phyloP scores from a whole-genome alignment of 495 filamentous ascomycete genomes.

The Neurospora pannonica region DNA sequence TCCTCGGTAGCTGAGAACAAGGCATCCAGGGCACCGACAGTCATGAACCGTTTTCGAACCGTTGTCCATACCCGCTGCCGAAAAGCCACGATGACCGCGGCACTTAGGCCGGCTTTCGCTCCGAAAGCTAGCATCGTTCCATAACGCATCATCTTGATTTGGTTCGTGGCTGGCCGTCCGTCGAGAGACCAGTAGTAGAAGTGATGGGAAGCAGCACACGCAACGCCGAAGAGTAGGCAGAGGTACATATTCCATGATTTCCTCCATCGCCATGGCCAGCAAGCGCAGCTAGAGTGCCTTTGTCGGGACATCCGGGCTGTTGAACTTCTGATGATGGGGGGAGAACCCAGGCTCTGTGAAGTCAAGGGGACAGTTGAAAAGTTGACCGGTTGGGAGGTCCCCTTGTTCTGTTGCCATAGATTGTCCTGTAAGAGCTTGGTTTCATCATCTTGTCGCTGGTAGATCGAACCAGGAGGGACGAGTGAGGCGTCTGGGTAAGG shows the following conservation, averaged over 20 bases:
- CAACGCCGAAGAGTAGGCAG: constrained; percentile 22
- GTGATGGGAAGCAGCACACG: constrained; percentile 27
- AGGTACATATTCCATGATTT: constrained; percentile 25
- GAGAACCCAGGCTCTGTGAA: not conserved
- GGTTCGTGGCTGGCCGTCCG: constrained; percentile 20
- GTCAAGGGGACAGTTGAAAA: not conserved
- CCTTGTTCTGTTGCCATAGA: not conserved
- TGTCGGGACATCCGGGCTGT: not conserved
- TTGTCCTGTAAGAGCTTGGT: not conserved
- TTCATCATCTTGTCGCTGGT: not conserved
- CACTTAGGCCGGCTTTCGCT: constrained; percentile 27
- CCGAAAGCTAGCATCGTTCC: constrained; percentile 25
- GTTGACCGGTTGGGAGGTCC: not conserved
- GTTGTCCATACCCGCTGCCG: constrained; percentile 29
- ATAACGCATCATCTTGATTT: constrained; percentile 30
- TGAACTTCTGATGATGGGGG: not conserved
- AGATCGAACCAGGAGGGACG: not conserved
- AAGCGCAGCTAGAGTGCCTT: not conserved
- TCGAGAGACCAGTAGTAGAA: constrained; percentile 23
- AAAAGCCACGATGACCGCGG: constrained; percentile 22
- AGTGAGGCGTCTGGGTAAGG: not conserved
- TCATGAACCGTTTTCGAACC: constrained; percentile 23
- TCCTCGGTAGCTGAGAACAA: constrained; percentile 28
- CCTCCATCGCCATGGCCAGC: constrained; percentile 11
- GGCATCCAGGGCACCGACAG: constrained; percentile 25